These are phyloP conservation scores for Pseudogymnoascus sp. DNA, from an alignment of 2,329 filamentous ascomycete genomes.

Conservation along the genomic window DNA sequence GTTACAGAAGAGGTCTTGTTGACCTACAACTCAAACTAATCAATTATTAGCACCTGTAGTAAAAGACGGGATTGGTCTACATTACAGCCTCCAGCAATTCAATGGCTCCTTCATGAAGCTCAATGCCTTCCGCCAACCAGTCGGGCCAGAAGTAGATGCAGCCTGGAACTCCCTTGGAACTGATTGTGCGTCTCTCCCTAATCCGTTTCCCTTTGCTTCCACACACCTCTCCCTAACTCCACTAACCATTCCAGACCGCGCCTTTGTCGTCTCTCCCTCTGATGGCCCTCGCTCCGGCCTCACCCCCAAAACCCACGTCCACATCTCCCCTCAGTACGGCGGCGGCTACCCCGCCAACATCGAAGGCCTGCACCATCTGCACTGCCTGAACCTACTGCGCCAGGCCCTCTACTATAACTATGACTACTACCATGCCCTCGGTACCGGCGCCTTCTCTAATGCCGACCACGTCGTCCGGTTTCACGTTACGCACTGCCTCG, in stretches of 20 bases:
- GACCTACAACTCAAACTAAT: not conserved
- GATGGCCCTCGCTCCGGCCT: constrained; percentile 37
- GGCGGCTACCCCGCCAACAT: constrained; percentile 42
- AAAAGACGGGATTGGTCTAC: not conserved
- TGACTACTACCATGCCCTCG: constrained; percentile 38
- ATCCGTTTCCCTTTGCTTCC: not conserved
- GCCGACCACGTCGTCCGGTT: constrained; percentile 38
- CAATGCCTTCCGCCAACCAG: constrained; percentile 40
- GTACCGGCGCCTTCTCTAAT: constrained; percentile 40
- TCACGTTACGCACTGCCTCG: constrained; percentile 46
- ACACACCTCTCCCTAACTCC: constrained; percentile 1
- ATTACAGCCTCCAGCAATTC: constrained; percentile 1
- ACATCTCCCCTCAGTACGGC: constrained; percentile 41
- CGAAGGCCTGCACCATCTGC: constrained; percentile 39
- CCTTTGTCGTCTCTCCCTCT: constrained; percentile 32
- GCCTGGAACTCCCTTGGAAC: constrained; percentile 43
- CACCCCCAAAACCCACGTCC: constrained; percentile 37
- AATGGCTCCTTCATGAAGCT: constrained; percentile 45
- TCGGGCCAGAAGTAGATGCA: constrained; percentile 40
- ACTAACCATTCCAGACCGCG: constrained; percentile 27
- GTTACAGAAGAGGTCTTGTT: not conserved
- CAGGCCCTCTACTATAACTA: constrained; percentile 44
- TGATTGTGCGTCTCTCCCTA: constrained; percentile 34
- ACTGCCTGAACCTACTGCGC: constrained; percentile 47
- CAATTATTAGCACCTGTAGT: not conserved